These are phyloP conservation scores for Hemerocallis citrina DNA, from an alignment of 106 monocot genomes.

Conservation along the genomic window DNA sequence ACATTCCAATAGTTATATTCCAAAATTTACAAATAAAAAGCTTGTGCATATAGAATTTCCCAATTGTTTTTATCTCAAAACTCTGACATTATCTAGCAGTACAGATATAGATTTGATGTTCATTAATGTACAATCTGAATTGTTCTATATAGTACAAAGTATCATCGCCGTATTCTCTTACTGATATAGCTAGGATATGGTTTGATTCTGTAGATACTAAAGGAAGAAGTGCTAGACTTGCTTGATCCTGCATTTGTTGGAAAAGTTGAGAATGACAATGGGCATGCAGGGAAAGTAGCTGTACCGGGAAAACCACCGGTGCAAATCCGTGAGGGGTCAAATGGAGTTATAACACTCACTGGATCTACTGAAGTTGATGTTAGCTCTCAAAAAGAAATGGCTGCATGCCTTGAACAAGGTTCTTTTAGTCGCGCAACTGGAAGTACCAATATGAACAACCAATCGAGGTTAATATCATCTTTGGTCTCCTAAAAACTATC, in stretches of 20 bases:
- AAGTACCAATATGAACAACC: constrained; percentile 99
- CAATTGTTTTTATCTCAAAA: no score
- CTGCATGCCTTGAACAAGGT: constrained; percentile 82
- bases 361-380: constrained; percentile 94
- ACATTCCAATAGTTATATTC: no score
- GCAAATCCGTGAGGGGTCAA: constrained; percentile 94
- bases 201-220: constrained; percentile 64
- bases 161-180: no score
- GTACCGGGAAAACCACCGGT: constrained; percentile 80
- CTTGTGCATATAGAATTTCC: no score
- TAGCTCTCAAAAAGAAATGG: constrained; percentile 80
- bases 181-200: not conserved
- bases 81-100: no score
- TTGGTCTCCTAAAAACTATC: no score
- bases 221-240: constrained; percentile 98
- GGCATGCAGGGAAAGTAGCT: constrained; percentile 42
- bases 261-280: constrained; percentile 57
- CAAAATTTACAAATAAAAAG: no score
- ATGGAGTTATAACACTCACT: constrained; percentile 91
- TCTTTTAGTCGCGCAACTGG: constrained; percentile 87
- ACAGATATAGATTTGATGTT: no score
- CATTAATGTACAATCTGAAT: no score
- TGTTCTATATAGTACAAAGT: no score
- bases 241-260: constrained; percentile 48
- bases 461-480: constrained; percentile 67